Evolutionary conservation across 306 rosid genomes (phyloP).

Genomic region (Cucurbita moschata): DNA sequence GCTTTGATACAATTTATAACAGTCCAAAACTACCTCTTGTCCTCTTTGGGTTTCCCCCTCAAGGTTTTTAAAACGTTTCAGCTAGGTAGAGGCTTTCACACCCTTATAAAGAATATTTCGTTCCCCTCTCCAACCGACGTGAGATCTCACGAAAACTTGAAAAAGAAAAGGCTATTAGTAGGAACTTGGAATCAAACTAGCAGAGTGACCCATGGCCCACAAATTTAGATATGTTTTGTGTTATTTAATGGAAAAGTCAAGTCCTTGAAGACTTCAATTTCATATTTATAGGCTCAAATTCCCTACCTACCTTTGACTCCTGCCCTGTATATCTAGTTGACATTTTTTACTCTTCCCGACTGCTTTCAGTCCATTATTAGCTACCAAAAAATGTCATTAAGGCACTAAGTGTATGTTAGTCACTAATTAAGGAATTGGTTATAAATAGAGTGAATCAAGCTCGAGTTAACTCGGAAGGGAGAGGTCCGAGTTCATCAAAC

Average conservation of each 20-base stretch:
- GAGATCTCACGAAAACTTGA: not conserved
- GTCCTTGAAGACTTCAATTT: not conserved
- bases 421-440: not conserved
- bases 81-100: no score
- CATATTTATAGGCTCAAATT: not conserved
- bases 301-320: conserved; percentile 1
- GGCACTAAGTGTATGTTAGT: not conserved
- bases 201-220: not conserved
- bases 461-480: not conserved
- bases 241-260: not conserved
- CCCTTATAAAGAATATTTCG: no score
- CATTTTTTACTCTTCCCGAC: not conserved
- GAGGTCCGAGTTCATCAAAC: not conserved
- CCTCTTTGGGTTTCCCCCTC: no score
- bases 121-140: no score
- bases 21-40: no score
- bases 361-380: not conserved
- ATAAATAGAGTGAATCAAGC: not conserved
- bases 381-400: not conserved
- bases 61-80: no score
- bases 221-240: not conserved
- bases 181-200: not conserved
- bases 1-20: no score
- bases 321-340: not conserved
- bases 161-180: not conserved